These are phyloP conservation scores for Zymoseptoria crescenta DNA, from an alignment of 2,329 filamentous ascomycete species.

Conservation along the genomic window DNA sequence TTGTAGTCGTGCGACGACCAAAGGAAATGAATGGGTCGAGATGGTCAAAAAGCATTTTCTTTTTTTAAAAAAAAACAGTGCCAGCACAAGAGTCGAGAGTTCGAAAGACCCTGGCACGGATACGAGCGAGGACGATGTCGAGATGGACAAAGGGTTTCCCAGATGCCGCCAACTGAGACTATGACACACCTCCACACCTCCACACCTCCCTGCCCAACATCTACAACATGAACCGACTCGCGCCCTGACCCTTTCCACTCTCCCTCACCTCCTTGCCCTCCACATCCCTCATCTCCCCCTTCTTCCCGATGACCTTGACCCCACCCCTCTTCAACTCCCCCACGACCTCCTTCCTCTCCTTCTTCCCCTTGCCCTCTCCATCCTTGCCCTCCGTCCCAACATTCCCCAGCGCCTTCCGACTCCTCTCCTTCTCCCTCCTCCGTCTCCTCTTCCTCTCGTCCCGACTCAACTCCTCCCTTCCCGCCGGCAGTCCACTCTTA, in stretches of 20 bases:
- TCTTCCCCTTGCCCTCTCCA: constrained; percentile 35
- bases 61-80: too few species aligned
- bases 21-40: too few species aligned
- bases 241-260: constrained; percentile 19
- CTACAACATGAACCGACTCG: constrained; percentile 27
- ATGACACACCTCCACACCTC: too few species aligned
- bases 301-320: constrained; percentile 85
- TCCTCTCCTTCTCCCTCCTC: constrained; percentile 72
- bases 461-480: constrained; percentile 76
- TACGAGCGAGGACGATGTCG: too few species aligned
- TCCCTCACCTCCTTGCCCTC: constrained; percentile 63
- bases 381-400: constrained; percentile 32
- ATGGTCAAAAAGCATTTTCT: too few species aligned
- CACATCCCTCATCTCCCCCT: constrained; percentile 76
- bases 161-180: too few species aligned
- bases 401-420: constrained; percentile 57
- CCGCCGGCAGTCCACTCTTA: constrained; percentile 69
- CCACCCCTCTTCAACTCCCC: constrained; percentile 72
- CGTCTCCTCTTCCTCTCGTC: constrained; percentile 71
- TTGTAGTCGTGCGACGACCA: too few species aligned
- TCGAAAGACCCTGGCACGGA: too few species aligned
- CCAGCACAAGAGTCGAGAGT: too few species aligned
- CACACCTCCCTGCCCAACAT: too few species aligned
- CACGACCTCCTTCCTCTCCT: constrained; percentile 51
- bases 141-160: too few species aligned